A percentile compares a stretch with the other conserved stretches of the same genome.
Evolutionary conservation across 2,329 filamentous ascomycete genomes (phyloP).

Genomic region (Cladophialophora psammophila): DNA sequence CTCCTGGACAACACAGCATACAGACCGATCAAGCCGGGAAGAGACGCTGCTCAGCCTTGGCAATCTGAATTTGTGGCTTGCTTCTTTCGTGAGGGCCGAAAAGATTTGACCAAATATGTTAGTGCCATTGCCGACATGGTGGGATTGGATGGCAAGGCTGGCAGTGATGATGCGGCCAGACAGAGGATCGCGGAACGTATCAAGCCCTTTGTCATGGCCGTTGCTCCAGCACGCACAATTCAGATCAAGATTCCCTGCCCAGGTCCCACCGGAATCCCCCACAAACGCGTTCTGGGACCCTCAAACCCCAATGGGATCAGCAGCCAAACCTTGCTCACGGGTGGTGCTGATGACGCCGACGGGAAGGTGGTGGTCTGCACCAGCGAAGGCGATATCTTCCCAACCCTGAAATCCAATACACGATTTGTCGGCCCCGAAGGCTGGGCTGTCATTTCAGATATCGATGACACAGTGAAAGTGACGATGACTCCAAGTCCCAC

Average conservation of each 20-base stretch:
- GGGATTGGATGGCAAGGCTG: slow-evolving; percentile 67
- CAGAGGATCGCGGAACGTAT: slow-evolving; percentile 66
- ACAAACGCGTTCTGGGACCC: slow-evolving; percentile 68
- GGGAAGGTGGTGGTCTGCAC: slow-evolving; percentile 59
- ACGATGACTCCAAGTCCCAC: slow-evolving; percentile 81
- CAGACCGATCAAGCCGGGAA: slow-evolving; percentile 51
- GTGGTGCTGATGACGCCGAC: slow-evolving; percentile 52
- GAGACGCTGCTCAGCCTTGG: slow-evolving; percentile 62
- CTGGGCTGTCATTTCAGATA: slow-evolving; percentile 86
- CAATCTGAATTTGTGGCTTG: slow-evolving; percentile 83
- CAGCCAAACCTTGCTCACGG: slow-evolving; percentile 65
- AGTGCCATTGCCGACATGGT: slow-evolving; percentile 73
- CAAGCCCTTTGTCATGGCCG: slow-evolving; percentile 76
- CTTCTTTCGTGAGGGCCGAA: slow-evolving; percentile 77
- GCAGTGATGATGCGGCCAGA: slow-evolving; percentile 61
- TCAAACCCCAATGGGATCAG: slow-evolving; percentile 76
- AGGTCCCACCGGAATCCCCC: slow-evolving; percentile 54
- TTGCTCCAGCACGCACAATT: slow-evolving; percentile 73
- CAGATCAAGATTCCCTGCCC: slow-evolving; percentile 63
- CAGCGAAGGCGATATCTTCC: slow-evolving; percentile 54
- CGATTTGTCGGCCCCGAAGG: slow-evolving; percentile 77
- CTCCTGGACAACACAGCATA: slow-evolving; percentile 89
- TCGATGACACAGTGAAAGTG: slow-evolving; percentile 95
- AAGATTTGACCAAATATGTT: slow-evolving; percentile 71
- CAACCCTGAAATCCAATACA: slow-evolving; percentile 69